Evolutionary conservation across 169 alveolate species (phyloP), one percentile per base, ranked within the genome.

Genomic region (Eimeria nieschulzi): DNA sequence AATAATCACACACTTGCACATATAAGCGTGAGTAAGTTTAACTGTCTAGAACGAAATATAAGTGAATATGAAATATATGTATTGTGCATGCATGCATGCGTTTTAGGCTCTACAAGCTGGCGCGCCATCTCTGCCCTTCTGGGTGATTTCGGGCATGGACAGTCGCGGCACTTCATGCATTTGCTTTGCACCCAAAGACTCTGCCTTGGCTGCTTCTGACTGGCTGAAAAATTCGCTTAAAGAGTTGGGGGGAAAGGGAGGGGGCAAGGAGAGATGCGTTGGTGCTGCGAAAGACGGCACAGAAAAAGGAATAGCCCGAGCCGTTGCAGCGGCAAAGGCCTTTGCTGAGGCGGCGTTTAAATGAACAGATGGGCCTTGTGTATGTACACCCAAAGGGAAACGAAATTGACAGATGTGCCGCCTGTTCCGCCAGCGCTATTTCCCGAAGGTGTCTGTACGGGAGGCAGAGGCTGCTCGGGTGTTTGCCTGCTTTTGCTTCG

Each of bases 211-310:
- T 63, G 59, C 71, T 21, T 79, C 79, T 5, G 56, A 82, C 68
- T 92, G 94, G 94, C 91, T 92, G 54, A 92, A 75, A 26, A 92
- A 46, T 19, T 64, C 85, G 25, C 82, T 92, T 68, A 86, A 71
- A 84, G 66, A 46, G 70, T 53, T 78, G 15, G 92, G 92, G 2
- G 94, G 94, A 21, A 92, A 92, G 85, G 94, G 92, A 25, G 94
- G 94, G 46, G 94, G 94, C 39, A 83, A 90, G 78, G 90, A 78
- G 51, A 64, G 93, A 51, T 73, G 87, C 21, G 90, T 90, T 51
- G 93, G 93, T 23, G 92, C 92, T 17, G 92, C 92, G n/a, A 87
- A 87, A 56, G 87, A 87, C 46, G 92, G 92, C 23, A 78, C 71
- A 9, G 66, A 53, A 19, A 78, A 33, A 25, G 75, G 64, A 2